Conservation (phyloP, 768 basidiomycete genomes). For the Leccinum longicurvipes region DNA sequence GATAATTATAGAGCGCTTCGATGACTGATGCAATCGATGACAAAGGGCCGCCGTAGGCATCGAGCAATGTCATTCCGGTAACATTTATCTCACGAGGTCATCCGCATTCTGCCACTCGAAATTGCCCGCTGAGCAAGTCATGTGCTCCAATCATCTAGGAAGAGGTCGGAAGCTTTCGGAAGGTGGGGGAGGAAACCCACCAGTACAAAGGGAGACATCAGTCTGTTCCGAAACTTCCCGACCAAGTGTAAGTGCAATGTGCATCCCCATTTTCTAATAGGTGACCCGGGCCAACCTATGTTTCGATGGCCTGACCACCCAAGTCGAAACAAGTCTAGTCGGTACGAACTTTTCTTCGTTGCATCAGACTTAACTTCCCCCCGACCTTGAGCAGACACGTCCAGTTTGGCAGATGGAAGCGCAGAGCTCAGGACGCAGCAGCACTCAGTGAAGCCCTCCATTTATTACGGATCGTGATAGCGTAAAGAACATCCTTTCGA, state of each 20-base stretch:
- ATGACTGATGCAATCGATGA: neutral
- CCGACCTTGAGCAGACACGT: neutral
- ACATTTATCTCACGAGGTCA: conserved; percentile 7
- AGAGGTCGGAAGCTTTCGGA: conserved; percentile 12
- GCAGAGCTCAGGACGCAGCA: neutral
- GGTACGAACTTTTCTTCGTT: too few relatives aligned
- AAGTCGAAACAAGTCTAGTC: neutral
- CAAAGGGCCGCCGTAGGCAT: neutral
- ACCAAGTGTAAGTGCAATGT: neutral
- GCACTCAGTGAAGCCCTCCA: neutral
- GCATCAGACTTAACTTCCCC: too few relatives aligned
- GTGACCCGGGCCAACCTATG: too few relatives aligned
- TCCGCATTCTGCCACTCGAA: neutral
- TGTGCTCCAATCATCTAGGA: neutral
- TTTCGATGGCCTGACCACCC: neutral
- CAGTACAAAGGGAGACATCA: neutral
- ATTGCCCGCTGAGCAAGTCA: neutral
- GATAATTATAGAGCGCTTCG: conserved; percentile 3
- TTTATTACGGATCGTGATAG: neutral
- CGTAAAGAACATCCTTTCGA: too few relatives aligned
- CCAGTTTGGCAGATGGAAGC: too few relatives aligned
- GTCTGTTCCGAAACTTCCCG: neutral
- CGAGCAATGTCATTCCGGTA: neutral
- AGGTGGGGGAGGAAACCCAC: neutral
- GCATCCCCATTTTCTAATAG: too few relatives aligned